These are phyloP conservation scores for Thielaviopsis populi DNA, from an alignment of 2,329 filamentous ascomycete species.

Conservation along the genomic window DNA sequence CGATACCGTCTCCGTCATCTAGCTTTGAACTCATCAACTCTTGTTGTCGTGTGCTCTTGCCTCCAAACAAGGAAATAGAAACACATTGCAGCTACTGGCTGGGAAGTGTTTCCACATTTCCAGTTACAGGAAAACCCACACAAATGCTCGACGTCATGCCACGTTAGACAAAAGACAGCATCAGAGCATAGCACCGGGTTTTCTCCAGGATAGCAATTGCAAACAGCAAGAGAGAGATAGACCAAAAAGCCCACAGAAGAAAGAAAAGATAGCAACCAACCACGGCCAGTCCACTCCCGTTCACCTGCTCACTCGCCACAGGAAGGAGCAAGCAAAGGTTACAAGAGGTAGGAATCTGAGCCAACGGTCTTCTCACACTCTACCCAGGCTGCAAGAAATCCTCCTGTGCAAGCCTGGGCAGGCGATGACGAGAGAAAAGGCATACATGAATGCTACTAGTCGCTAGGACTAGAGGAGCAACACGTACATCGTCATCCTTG, in stretches of 20 bases:
- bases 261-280: slow-evolving; percentile 15
- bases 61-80: neutral
- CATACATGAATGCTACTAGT: slow-evolving; percentile 19
- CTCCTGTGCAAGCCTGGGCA: slow-evolving; percentile 41
- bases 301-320: neutral
- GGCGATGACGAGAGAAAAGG: slow-evolving; percentile 50
- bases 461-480: slow-evolving; percentile 28
- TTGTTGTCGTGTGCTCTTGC: neutral
- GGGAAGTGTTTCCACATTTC: slow-evolving; percentile 9
- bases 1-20: neutral
- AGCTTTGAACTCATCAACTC: neutral
- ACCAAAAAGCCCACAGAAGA: slow-evolving; percentile 9
- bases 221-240: slow-evolving; percentile 10
- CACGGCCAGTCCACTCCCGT: slow-evolving; percentile 8
- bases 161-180: neutral
- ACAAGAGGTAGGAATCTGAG: slow-evolving; percentile 13
- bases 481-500: slow-evolving; percentile 99
- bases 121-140: neutral
- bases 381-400: slow-evolving; percentile 33
- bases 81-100: slow-evolving; percentile 16
- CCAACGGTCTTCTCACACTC: slow-evolving; percentile 40
- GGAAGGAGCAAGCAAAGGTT: neutral
- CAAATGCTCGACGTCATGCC: neutral
- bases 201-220: slow-evolving; percentile 1
- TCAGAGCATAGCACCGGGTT: neutral